Percentiles rank a stretch among this genome's conserved stretches.
Evolutionary conservation across 116 monocot genomes (phyloP).

Genomic region (Posidonia oceanica): DNA sequence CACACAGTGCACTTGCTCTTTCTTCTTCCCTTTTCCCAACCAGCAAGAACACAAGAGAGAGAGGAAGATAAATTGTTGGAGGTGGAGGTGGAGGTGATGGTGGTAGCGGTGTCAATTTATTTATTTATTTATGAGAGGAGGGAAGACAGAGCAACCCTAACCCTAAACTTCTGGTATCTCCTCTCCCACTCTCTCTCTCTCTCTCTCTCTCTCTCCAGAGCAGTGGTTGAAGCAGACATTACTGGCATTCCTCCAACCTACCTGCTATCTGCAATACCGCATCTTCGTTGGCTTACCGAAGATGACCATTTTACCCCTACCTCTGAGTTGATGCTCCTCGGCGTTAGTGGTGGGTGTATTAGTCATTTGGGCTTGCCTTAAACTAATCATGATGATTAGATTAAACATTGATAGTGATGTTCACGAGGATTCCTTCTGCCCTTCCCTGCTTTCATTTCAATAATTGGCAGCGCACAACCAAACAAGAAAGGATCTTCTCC

Average conservation of each 20-base stretch:
- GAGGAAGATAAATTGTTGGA: neutral
- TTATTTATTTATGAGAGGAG: neutral
- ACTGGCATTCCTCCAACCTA: neutral
- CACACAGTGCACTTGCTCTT: neutral
- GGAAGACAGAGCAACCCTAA: neutral
- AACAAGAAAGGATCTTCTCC: too few relatives aligned
- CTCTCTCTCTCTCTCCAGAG: neutral
- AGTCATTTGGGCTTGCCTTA: too few relatives aligned
- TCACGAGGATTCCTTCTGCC: too few relatives aligned
- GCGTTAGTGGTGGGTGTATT: too few relatives aligned
- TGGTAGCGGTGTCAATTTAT: neutral
- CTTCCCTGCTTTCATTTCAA: too few relatives aligned
- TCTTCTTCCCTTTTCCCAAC: neutral
- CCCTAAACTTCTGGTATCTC: neutral
- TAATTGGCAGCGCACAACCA: too few relatives aligned
- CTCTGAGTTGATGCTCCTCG: too few relatives aligned
- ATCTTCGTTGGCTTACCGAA: too few relatives aligned
- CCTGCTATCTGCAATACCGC: neutral
- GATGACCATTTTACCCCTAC: neutral
- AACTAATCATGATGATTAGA: too few relatives aligned
- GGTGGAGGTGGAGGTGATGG: neutral
- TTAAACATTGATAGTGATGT: too few relatives aligned
- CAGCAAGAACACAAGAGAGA: neutral
- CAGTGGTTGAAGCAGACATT: constrained; percentile 1
- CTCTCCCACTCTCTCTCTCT: neutral